A percentile compares a stretch with the other conserved stretches of the same genome.
Conservation (phyloP, 202 grass and related monocot genomes). For the Carex arenaria region DNA sequence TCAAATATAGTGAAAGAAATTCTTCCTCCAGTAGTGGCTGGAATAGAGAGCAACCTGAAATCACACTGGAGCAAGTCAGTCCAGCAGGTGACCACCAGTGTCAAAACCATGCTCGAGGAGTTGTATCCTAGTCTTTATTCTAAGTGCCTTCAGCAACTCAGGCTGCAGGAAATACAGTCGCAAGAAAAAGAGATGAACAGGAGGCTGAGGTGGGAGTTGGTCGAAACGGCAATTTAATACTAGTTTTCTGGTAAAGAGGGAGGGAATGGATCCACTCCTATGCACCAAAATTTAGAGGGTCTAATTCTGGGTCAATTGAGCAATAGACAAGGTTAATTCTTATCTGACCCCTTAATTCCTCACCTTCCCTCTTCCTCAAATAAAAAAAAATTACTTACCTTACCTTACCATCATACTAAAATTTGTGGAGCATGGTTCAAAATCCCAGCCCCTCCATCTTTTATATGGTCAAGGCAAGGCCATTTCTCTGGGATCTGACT, state of each 20-base stretch:
- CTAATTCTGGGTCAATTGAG: background rate
- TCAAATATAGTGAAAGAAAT: slow-evolving; percentile 44
- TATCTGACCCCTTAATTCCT: background rate
- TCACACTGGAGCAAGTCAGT: slow-evolving; percentile 86
- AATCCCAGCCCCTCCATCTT: background rate
- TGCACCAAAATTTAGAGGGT: background rate
- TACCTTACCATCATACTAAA: background rate
- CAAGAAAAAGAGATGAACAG: slow-evolving; percentile 26
- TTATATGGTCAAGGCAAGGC: background rate
- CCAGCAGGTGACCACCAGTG: slow-evolving; percentile 51
- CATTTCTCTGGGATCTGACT: background rate
- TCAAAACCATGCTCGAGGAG: slow-evolving; percentile 53
- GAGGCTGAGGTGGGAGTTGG: slow-evolving; percentile 40
- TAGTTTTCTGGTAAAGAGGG: background rate
- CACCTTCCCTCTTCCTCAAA: background rate
- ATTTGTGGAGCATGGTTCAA: background rate
- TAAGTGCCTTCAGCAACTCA: slow-evolving; percentile 37
- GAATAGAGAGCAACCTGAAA: slow-evolving; percentile 69
- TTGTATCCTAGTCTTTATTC: slow-evolving; percentile 53
- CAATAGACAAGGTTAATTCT: background rate
- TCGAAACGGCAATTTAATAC: slow-evolving; percentile 33
- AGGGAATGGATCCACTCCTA: background rate
- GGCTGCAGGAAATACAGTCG: slow-evolving; percentile 12
- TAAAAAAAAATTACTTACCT: too few relatives aligned
- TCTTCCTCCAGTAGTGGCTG: slow-evolving; percentile 47